Evolutionary conservation across 2,329 filamentous ascomycete species (phyloP).

Genomic region (Claviceps maximensis): DNA sequence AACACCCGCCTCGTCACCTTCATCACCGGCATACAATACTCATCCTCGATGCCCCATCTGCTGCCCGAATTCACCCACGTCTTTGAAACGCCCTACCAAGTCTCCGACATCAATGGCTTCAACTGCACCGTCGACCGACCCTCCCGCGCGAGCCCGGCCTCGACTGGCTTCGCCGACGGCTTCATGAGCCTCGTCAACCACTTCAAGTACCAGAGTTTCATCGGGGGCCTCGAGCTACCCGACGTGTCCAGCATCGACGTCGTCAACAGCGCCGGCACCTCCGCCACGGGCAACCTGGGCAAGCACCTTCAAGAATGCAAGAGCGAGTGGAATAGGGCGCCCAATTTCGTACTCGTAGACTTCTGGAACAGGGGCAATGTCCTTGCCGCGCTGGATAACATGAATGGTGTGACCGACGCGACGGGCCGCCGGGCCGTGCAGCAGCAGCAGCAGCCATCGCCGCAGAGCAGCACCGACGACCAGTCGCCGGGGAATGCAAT

Average conservation of each 20-base stretch:
- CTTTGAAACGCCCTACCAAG: slow-evolving; percentile 62
- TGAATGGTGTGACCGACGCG: slow-evolving; percentile 43
- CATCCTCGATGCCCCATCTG: slow-evolving; percentile 38
- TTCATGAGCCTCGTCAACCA: slow-evolving; percentile 68
- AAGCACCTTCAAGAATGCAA: slow-evolving; percentile 40
- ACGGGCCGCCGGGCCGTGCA: slow-evolving; percentile 13
- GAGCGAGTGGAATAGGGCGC: slow-evolving; percentile 44
- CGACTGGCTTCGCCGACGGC: slow-evolving; percentile 40
- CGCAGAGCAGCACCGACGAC: not conserved
- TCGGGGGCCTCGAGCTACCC: slow-evolving; percentile 45
- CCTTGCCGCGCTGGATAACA: slow-evolving; percentile 52
- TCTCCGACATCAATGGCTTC: slow-evolving; percentile 49
- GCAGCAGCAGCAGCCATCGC: not conserved
- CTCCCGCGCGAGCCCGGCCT: slow-evolving; percentile 30
- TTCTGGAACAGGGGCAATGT: slow-evolving; percentile 64
- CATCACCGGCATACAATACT: slow-evolving; percentile 39
- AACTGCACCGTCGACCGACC: slow-evolving; percentile 61
- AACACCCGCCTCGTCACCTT: slow-evolving; percentile 57
- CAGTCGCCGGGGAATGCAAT: slow-evolving; percentile 7
- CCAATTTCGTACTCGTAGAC: slow-evolving; percentile 67
- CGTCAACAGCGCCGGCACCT: slow-evolving; percentile 52
- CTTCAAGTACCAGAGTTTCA: slow-evolving; percentile 51
- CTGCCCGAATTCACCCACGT: slow-evolving; percentile 51
- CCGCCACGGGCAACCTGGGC: slow-evolving; percentile 38
- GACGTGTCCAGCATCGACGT: slow-evolving; percentile 44